phyloP scores from a whole-genome alignment of 192 early-diverging fungal genomes.

The Linnemannia elongata region DNA sequence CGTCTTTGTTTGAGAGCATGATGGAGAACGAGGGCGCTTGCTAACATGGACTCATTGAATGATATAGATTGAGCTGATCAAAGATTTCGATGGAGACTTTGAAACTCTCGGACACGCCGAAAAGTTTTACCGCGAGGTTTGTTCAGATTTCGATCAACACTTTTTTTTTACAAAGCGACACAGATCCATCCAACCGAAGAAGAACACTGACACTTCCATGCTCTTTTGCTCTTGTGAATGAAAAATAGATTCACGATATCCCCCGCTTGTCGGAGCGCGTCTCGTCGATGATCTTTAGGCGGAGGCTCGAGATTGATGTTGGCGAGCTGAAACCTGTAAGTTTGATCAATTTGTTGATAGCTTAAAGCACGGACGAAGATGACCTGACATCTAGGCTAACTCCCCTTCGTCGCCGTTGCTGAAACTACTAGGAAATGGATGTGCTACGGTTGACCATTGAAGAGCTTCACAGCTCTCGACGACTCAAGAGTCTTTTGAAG shows the following conservation, averaged over 20 bases:
- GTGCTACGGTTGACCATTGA: slow-evolving; percentile 60
- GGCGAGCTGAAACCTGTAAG: slow-evolving; percentile 62
- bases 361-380: too few relatives aligned
- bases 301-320: slow-evolving; percentile 64
- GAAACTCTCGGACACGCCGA: slow-evolving; percentile 68
- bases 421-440: slow-evolving; percentile 58
- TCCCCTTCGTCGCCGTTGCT: background rate
- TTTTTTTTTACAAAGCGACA: background rate
- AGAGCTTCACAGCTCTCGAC: slow-evolving; percentile 59
- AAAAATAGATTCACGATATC: slow-evolving; percentile 63
- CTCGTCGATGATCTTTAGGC: slow-evolving; percentile 66
- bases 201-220: background rate
- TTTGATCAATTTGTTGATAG: background rate
- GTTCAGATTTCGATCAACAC: background rate
- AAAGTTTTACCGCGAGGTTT: slow-evolving; percentile 63
- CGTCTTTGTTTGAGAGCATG: background rate
- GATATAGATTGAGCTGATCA: slow-evolving; percentile 61
- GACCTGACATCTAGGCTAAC: background rate
- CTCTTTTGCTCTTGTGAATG: background rate
- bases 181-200: too few relatives aligned
- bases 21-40: background rate
- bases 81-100: slow-evolving; percentile 63
- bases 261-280: slow-evolving; percentile 66
- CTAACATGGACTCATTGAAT: background rate
- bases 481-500: slow-evolving; percentile 64